Evolutionary conservation across 495 filamentous ascomycete genomes (phyloP).

Genomic region (Amniculicola lignicola): DNA sequence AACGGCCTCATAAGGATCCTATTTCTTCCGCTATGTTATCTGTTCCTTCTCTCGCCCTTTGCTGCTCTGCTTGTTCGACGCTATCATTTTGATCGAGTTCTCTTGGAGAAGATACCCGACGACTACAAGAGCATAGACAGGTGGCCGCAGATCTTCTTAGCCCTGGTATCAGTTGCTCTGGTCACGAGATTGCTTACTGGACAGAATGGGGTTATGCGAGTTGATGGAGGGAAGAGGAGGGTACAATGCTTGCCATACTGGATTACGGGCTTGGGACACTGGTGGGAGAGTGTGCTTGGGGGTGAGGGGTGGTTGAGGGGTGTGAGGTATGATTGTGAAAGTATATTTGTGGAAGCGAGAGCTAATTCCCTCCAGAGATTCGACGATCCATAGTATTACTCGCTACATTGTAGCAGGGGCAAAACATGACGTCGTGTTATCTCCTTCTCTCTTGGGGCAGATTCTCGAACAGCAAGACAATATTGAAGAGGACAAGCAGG

Average conservation of each 20-base stretch:
- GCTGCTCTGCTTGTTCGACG: constrained; percentile 11
- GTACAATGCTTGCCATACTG: constrained; percentile 56
- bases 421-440: constrained; percentile 51
- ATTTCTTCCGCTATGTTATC: constrained; percentile 29
- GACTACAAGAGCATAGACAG: constrained; percentile 10
- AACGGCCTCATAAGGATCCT: constrained; percentile 23
- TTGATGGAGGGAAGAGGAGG: constrained; percentile 26
- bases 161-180: constrained; percentile 21
- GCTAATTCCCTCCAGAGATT: constrained; percentile 34
- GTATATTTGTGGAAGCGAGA: background rate
- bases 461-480: constrained; percentile 44
- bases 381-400: constrained; percentile 49
- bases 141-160: constrained; percentile 18
- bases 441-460: constrained; percentile 49
- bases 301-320: constrained; percentile 45
- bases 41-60: constrained; percentile 22
- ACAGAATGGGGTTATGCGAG: background rate
- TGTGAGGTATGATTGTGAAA: constrained; percentile 42
- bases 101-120: constrained; percentile 1
- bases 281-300: constrained; percentile 47
- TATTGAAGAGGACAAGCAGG: constrained; percentile 36
- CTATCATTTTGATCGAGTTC: background rate
- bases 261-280: constrained; percentile 58
- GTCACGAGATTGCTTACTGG: constrained; percentile 33
- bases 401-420: constrained; percentile 51